Conservation (phyloP, 1,139 yeast genomes). For the Hemisphaericaspora subhashii region DNA sequence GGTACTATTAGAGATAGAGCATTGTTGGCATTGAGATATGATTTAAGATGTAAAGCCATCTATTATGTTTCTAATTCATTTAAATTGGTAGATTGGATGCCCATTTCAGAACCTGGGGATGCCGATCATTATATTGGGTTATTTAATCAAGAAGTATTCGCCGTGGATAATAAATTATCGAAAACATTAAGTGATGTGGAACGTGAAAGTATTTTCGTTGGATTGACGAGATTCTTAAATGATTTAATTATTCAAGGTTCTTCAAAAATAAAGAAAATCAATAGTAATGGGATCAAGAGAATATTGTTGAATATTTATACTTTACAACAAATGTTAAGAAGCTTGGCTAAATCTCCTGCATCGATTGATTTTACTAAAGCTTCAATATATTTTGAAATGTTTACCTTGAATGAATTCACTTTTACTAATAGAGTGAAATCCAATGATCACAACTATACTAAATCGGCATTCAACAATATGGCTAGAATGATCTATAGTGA, state of each 20-base stretch:
- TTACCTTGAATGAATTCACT: slow-evolving; percentile 43
- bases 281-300: slow-evolving; percentile 65
- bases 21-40: slow-evolving; percentile 62
- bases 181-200: slow-evolving; percentile 28
- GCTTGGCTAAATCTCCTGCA: slow-evolving; percentile 56
- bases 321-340: slow-evolving; percentile 73
- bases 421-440: slow-evolving; percentile 25
- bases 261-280: slow-evolving; percentile 53
- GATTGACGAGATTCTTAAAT: slow-evolving; percentile 60
- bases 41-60: slow-evolving; percentile 61
- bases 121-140: slow-evolving; percentile 62
- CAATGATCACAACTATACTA: slow-evolving; percentile 19
- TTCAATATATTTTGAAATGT: slow-evolving; percentile 57
- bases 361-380: slow-evolving; percentile 60
- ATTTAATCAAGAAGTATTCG: slow-evolving; percentile 59
- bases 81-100: slow-evolving; percentile 43
- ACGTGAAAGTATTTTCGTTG: slow-evolving; percentile 41
- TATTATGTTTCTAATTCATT: slow-evolving; percentile 56
- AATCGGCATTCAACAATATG: slow-evolving; percentile 33
- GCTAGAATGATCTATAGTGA: slow-evolving; percentile 46
- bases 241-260: slow-evolving; percentile 62
- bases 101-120: slow-evolving; percentile 56
- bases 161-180: slow-evolving; percentile 44
- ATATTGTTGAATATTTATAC: slow-evolving; percentile 68
- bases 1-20: slow-evolving; percentile 48